Base-by-base conservation (phyloP, 1,284 basidiomycete species). In the Rhizoctonia solani region DNA sequence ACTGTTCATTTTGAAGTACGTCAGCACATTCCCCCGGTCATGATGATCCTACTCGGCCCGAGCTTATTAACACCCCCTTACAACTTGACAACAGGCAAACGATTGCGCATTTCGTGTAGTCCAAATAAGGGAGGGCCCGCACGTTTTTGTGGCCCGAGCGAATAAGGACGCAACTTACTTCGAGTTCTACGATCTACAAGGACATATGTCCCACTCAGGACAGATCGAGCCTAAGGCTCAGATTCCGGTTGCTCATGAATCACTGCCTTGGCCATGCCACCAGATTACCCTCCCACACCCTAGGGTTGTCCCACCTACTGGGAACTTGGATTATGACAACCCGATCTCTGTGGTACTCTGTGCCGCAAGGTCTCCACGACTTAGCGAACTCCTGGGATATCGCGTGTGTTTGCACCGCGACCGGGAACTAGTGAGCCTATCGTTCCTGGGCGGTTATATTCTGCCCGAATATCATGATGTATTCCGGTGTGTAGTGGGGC, bases 101-200 rank as follows among this genome's bases (percentile, higher is more conserved):
- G 59, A 63, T 44, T 63, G 59, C 30, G 59, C 37, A 63, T 63
- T 63, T 53, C 37, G 59, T 25, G 3, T 63, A 19, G 59, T 53
- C 4, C 47, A 63, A 53, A 50, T 6, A 13, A 44, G 39, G 14
- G 47, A 49, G 47, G 59, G 59, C 39, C 59, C 47, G 52, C 59
- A 63, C 59, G 59, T 63, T 52, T 53, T 63, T n/a, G 49, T 63
- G 19, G 59, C 52, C 16, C 59, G 59, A 52, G 59, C 59, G 21
- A 53, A 47, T 47, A 49, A 63, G 37, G 29, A 63, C 23, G 49
- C 47, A 30, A 63, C 59, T 52, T 49, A 63, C 49, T 42, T 63
- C 29, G 59, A 63, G 47, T 63, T 63, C 34, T 63, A 63, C 30
- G 59, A 63, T 63, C 49, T 63, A 21, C 59, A 37, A 42, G 1